Evolutionary conservation across 1,139 yeast species (phyloP).

Genomic region (Geotrichum histeridarum): DNA sequence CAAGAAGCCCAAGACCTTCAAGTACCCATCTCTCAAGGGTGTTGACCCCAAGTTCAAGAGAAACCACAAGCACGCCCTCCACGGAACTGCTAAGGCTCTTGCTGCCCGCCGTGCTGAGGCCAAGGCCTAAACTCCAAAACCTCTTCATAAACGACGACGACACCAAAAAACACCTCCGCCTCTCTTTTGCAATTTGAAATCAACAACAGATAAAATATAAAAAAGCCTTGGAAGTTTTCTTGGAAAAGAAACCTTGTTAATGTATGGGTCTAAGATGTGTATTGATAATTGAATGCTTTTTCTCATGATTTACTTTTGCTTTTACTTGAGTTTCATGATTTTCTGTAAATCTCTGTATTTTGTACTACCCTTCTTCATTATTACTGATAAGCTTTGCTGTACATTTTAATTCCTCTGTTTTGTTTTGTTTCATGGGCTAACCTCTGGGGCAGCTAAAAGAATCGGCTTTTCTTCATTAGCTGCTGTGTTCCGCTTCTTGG

Average conservation of each 20-base stretch:
- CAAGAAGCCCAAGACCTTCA: slow-evolving; percentile 97
- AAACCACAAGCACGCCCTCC: slow-evolving; percentile 97
- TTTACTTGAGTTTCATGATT: background rate
- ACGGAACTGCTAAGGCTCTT: slow-evolving; percentile 92
- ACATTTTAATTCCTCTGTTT: background rate
- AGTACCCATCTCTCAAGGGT: slow-evolving; percentile 97
- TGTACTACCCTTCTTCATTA: too few species aligned
- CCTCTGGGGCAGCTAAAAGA: background rate
- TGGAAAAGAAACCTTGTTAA: background rate
- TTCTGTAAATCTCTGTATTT: background rate
- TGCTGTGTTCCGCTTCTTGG: background rate
- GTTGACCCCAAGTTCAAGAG: slow-evolving; percentile 99
- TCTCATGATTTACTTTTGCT: background rate
- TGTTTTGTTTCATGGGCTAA: background rate
- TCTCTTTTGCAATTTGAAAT: too few species aligned
- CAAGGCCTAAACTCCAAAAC: slow-evolving; percentile 3
- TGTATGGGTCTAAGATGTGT: background rate
- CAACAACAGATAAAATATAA: background rate
- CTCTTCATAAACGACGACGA: background rate
- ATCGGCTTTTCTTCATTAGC: background rate
- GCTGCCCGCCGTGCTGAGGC: slow-evolving; percentile 42
- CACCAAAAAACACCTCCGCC: too few species aligned
- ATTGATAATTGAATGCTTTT: background rate
- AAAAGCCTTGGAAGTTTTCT: background rate
- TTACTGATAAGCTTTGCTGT: background rate